Evolutionary conservation across 2,329 filamentous ascomycete species (phyloP), one percentile per base, ranked within the genome.

Genomic region (Botrytis squamosa): DNA sequence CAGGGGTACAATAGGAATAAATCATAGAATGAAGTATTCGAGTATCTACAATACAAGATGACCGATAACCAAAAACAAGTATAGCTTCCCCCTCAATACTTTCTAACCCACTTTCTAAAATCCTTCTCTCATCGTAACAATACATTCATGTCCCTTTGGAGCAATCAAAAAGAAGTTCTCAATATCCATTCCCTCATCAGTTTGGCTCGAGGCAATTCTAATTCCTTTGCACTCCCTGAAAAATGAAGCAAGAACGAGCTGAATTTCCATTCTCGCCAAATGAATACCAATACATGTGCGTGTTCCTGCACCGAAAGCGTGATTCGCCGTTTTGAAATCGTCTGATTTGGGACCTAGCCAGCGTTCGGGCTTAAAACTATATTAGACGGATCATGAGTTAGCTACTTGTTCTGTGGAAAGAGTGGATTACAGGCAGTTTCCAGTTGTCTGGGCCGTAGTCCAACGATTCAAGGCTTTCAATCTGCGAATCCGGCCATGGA

Each of bases 51-150:
- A 22, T 20, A 7, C 20, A 20, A 46, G 7, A 4, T 4, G 2
- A 14, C 9, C 6, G 25, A 52, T 6, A n/a, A 0, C 4, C 46
- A 52, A 52, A 52, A 52, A 4, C 4, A 25, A 14, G 22, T 52
- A 1, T 4, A 52, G 0, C 6, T 12, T n/a, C 22, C 22, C 14
- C 12, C 0, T 0, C 49, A 52, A 14, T 0, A n/a, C 0, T 3
- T 14, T n/a, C 49, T 52, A 4, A 52, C 1, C 0, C 49, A 52
- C 10, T 14, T 6, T 4, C 12, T 49, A 66, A 5, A 25, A 36
- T 6, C 46, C 38, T 1, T 66, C 38, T 22, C 2, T 72, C 70
- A 67, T 38, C 16, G 70, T 72, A n/a, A 59, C 29, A 20, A 20
- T 3, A 36, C 70, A 72, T 22, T 59, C 49, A 16, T 67, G 14